Evolutionary conservation across 2,329 filamentous ascomycete genomes (phyloP).

Genomic region (Cladophialophora chaetospira): DNA sequence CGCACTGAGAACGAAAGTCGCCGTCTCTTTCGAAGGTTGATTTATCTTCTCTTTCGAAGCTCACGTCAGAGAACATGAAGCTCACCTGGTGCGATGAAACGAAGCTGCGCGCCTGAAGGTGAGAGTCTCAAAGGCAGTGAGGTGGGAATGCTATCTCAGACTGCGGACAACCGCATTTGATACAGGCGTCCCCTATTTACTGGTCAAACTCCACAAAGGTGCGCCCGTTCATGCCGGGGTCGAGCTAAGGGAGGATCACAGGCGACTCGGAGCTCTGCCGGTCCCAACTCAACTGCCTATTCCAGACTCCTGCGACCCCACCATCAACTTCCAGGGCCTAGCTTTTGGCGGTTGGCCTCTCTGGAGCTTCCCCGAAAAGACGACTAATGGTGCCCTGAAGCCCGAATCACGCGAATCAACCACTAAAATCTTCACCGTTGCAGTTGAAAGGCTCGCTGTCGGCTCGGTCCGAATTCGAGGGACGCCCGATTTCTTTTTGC

Average conservation of each 20-base stretch:
- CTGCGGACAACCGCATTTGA: not conserved
- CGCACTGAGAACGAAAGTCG: not conserved
- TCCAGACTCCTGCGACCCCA: not conserved
- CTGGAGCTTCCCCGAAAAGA: not conserved
- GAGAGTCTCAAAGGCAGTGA: not conserved
- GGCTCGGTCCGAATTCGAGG: not conserved
- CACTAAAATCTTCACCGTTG: not conserved
- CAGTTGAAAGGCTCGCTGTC: not conserved
- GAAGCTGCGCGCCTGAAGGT: not conserved
- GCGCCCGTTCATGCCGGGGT: not conserved
- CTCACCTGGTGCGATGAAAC: not conserved
- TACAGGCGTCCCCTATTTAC: conserved; percentile 1
- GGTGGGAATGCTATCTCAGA: not conserved
- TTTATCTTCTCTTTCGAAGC: not conserved
- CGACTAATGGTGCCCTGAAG: not conserved
- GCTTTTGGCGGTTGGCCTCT: not conserved
- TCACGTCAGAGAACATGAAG: conserved; percentile 7
- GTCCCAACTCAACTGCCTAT: conserved; percentile 9
- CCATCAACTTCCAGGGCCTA: not conserved
- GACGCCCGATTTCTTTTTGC: not conserved
- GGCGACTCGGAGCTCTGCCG: conserved; percentile 11
- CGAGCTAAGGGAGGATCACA: not conserved
- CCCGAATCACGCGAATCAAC: not conserved
- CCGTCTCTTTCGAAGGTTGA: not conserved
- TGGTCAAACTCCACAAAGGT: not conserved